Evolutionary conservation across 192 early-diverging fungal genomes (phyloP).

Genomic region (Coemansia sp.): DNA sequence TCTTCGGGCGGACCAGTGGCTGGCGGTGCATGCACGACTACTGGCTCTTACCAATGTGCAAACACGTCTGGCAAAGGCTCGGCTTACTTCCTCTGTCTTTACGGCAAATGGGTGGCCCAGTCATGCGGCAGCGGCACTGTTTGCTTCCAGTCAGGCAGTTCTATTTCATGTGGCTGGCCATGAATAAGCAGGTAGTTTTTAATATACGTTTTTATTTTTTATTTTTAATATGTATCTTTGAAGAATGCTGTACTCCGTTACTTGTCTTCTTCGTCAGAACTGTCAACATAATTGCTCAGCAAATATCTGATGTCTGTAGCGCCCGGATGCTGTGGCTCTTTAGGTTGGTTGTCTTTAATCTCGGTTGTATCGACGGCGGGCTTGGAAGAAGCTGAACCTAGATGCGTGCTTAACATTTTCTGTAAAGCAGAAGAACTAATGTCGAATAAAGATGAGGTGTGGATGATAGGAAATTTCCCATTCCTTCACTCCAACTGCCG

Average conservation of each 20-base stretch:
- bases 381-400: background rate
- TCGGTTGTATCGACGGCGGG: background rate
- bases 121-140: constrained; percentile 32
- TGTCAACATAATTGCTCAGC: background rate
- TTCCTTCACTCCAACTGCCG: too few relatives aligned
- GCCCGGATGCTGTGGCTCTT: too few relatives aligned
- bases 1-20: constrained; percentile 17
- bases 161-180: constrained; percentile 34
- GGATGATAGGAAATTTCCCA: too few relatives aligned
- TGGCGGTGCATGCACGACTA: constrained; percentile 17
- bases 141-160: constrained; percentile 24
- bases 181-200: too few relatives aligned
- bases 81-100: constrained; percentile 30
- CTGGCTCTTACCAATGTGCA: constrained; percentile 22
- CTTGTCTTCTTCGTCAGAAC: too few relatives aligned
- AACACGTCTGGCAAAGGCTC: constrained; percentile 16
- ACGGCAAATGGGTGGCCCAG: constrained; percentile 25
- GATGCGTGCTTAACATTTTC: background rate
- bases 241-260: too few relatives aligned
- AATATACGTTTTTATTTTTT: background rate
- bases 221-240: too few relatives aligned
- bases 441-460: background rate
- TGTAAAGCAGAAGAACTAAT: background rate
- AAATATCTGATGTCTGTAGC: too few relatives aligned
- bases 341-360: background rate